These are phyloP conservation scores for Linaria vulgaris DNA, from an alignment of 257 asterid species.

Conservation along the genomic window DNA sequence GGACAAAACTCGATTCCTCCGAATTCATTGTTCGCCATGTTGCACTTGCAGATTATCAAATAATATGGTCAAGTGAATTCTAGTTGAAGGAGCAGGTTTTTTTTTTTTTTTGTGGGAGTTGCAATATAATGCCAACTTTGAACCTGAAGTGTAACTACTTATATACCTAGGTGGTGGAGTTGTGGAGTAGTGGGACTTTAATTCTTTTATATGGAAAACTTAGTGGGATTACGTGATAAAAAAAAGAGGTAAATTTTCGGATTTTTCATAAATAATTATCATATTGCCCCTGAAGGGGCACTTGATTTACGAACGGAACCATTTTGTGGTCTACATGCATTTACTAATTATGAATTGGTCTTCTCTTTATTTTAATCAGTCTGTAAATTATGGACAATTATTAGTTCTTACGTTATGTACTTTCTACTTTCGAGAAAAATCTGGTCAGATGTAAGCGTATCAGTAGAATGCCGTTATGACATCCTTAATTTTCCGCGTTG, in stretches of 20 bases:
- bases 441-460: neutral
- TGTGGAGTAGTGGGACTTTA: slow-evolving; percentile 22
- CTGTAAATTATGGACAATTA: neutral
- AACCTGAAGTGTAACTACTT: slow-evolving; percentile 64
- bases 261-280: slow-evolving; percentile 24
- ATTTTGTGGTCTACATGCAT: slow-evolving; percentile 7
- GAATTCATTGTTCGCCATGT: slow-evolving; percentile 40
- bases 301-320: slow-evolving; percentile 21
- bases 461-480: too few species aligned
- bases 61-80: neutral
- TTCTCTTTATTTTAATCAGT: too few species aligned
- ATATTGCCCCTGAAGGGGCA: slow-evolving; percentile 16
- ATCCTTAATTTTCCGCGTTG: neutral
- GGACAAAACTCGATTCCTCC: slow-evolving; percentile 37
- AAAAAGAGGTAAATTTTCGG: slow-evolving; percentile 23
- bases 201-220: too few species aligned
- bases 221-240: slow-evolving; percentile 31
- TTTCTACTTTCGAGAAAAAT: slow-evolving; percentile 11
- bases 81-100: slow-evolving; percentile 19
- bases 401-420: neutral
- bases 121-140: slow-evolving; percentile 46
- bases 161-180: slow-evolving; percentile 22
- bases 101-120: neutral
- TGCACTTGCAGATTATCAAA: slow-evolving; percentile 15
- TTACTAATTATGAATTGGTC: too few species aligned